phyloP scores from a whole-genome alignment of 345 rosid genomes.

The Gossypium anomalum region DNA sequence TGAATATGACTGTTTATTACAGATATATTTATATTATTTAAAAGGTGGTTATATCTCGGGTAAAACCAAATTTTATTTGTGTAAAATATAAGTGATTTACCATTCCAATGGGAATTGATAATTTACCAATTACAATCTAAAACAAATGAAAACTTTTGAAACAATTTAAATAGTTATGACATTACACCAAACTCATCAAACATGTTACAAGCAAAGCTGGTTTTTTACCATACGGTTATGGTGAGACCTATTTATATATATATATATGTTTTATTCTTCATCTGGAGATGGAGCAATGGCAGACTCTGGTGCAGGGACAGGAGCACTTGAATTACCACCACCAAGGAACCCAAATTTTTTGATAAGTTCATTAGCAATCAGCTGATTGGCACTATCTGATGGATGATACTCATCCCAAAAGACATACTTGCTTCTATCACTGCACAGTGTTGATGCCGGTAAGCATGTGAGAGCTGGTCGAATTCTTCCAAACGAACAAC shows the following conservation, averaged over 20 bases:
- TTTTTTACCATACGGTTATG: neutral
- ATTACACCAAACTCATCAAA: neutral
- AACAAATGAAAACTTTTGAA: neutral
- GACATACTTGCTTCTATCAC: neutral
- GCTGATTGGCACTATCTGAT: neutral
- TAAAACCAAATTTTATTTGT: too few relatives aligned
- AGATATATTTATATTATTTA: too few relatives aligned
- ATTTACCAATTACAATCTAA: too few relatives aligned
- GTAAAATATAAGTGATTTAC: too few relatives aligned
- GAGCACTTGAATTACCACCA: neutral
- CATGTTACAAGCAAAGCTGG: neutral
- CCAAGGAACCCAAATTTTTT: neutral
- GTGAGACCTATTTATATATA: neutral
- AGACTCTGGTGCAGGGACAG: neutral
- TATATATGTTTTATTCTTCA: neutral
- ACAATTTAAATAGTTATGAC: neutral
- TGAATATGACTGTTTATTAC: too few relatives aligned
- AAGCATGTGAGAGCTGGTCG: neutral
- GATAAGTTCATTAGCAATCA: neutral
- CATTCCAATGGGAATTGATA: too few relatives aligned
- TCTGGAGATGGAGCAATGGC: conserved; percentile 5
- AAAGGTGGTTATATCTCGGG: too few relatives aligned
- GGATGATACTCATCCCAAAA: conserved; percentile 1
- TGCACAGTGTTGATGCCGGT: neutral
- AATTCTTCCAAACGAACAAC: neutral